These are phyloP conservation scores for Aureobasidium subglaciale DNA, from an alignment of 2,329 filamentous ascomycete species.

Conservation along the genomic window DNA sequence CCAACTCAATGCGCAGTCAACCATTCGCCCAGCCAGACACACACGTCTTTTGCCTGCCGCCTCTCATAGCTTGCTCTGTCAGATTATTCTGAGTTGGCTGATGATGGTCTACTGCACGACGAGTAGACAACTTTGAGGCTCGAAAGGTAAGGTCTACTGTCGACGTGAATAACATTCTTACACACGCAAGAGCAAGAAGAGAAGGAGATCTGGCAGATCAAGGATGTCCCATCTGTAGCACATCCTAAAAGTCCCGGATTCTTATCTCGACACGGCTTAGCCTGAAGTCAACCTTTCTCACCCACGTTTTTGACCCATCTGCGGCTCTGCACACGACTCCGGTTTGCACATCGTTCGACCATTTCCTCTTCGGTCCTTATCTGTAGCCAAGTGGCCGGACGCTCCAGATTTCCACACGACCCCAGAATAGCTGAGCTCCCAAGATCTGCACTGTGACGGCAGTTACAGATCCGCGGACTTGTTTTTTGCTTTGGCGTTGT, in stretches of 20 bases:
- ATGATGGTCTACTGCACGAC: neutral
- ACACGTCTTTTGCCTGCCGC: neutral
- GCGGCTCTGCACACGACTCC: slow-evolving; percentile 1
- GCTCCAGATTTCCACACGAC: neutral
- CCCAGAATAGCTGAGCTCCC: slow-evolving; percentile 7
- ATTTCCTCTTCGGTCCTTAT: slow-evolving; percentile 11
- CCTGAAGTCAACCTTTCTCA: slow-evolving; percentile 5
- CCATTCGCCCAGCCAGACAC: neutral
- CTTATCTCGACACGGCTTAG: slow-evolving; percentile 14
- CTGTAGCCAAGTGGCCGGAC: slow-evolving; percentile 5
- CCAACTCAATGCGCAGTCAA: neutral
- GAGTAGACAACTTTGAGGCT: neutral
- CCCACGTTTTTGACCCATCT: slow-evolving; percentile 6
- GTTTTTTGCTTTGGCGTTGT: slow-evolving; percentile 16
- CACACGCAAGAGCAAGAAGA: neutral
- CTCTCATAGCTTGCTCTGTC: neutral
- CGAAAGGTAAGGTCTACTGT: neutral
- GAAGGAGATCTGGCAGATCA: neutral
- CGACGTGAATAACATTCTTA: neutral
- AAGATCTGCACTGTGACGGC: slow-evolving; percentile 12
- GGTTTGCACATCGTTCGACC: neutral
- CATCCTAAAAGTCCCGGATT: slow-evolving; percentile 3
- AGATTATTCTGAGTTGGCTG: neutral
- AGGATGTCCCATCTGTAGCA: neutral
- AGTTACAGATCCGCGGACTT: slow-evolving; percentile 16